phyloP scores from a whole-genome alignment of 176 grass and related monocot genomes.

The Cenchrus fungigraminus region DNA sequence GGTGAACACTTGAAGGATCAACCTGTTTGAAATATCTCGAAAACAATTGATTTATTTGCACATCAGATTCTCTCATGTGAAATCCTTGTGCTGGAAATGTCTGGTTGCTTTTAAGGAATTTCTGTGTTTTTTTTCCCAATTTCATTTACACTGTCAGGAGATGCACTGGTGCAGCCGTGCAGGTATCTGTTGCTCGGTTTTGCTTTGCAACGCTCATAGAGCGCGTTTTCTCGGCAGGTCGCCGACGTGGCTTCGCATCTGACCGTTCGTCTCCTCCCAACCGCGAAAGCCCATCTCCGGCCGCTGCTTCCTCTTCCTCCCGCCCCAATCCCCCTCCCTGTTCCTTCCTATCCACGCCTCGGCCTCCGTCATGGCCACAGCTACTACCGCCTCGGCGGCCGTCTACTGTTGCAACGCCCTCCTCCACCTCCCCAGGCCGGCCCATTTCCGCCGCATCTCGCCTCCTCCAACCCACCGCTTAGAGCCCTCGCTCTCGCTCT shows the following conservation, averaged over 20 bases:
- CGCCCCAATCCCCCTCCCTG: constrained; percentile 10
- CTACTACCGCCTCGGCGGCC: neutral
- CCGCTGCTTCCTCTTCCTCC: neutral
- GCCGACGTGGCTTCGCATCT: constrained; percentile 36
- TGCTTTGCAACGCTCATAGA: neutral
- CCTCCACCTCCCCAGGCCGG: constrained; percentile 23
- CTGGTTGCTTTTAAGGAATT: too few species aligned
- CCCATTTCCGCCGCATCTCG: neutral
- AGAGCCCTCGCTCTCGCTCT: neutral
- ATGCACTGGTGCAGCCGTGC: neutral
- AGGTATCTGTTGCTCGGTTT: neutral
- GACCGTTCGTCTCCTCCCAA: constrained; percentile 11
- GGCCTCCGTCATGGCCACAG: constrained; percentile 20
- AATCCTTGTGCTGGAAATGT: too few species aligned
- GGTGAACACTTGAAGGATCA: neutral
- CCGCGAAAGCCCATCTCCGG: neutral
- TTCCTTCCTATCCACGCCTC: neutral
- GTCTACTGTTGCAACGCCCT: neutral
- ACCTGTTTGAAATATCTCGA: neutral
- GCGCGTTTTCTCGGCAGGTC: neutral
- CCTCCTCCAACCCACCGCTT: neutral
- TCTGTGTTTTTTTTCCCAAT: neutral
- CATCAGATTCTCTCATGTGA: neutral
- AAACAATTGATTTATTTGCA: neutral
- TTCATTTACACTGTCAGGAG: neutral